These are phyloP conservation scores for Dryas octopetala DNA, from an alignment of 306 rosid species.

Conservation along the genomic window DNA sequence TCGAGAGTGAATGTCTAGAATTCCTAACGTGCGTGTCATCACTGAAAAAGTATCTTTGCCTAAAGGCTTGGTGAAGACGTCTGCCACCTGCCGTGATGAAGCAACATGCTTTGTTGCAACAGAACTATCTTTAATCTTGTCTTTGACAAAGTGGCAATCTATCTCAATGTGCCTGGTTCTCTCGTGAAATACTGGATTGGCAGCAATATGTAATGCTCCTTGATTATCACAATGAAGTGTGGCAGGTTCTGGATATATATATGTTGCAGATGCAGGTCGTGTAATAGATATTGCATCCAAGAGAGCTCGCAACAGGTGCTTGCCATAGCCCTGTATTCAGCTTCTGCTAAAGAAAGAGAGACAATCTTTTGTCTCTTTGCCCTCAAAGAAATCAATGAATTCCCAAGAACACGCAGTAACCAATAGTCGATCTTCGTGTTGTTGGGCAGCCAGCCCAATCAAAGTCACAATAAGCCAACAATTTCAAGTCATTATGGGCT, in stretches of 20 bases:
- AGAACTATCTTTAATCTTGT: background rate
- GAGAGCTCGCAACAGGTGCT: background rate
- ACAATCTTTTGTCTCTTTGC: background rate
- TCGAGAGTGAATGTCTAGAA: no score
- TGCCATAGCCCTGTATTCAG: background rate
- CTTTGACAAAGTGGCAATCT: background rate
- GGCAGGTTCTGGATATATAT: background rate
- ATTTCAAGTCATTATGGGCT: no score
- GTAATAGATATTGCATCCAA: background rate
- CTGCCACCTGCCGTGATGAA: background rate
- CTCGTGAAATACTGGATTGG: conserved; percentile 1
- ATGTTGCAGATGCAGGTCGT: background rate
- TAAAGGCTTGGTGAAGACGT: no score
- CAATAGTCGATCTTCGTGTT: no score
- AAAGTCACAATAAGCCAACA: no score
- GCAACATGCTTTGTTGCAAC: background rate
- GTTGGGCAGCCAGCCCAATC: no score
- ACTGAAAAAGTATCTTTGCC: no score
- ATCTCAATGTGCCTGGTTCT: background rate
- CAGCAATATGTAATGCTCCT: background rate
- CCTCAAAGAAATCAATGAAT: background rate
- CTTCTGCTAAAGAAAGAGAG: background rate
- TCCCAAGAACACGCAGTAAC: background rate
- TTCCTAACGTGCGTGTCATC: no score
- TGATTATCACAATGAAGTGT: background rate